Evolutionary conservation across 345 rosid species (phyloP).

Genomic region (Psidium friedrichsthalianum): DNA sequence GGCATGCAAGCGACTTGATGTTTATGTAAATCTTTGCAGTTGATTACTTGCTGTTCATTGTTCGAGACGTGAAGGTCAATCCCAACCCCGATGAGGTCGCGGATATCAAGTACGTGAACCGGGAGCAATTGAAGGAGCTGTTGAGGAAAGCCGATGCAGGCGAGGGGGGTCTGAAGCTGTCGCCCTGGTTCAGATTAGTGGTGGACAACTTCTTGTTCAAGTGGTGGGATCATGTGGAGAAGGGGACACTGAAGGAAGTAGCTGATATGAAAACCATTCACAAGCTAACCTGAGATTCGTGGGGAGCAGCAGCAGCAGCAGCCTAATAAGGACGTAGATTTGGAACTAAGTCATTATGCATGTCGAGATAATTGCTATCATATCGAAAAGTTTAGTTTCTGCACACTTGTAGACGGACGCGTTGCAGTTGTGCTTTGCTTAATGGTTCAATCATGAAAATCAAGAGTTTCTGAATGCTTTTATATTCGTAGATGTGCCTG

Average conservation of each 20-base stretch:
- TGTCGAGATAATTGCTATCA: not conserved
- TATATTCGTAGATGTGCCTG: no score
- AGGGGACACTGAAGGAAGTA: slow-evolving; percentile 58
- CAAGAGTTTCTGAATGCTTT: no score
- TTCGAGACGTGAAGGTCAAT: slow-evolving; percentile 51
- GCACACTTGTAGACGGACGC: no score
- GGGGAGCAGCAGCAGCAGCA: not conserved
- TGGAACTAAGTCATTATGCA: not conserved
- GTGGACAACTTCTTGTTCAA: slow-evolving; percentile 88
- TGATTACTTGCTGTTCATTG: slow-evolving; percentile 78
- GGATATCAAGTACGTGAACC: slow-evolving; percentile 63
- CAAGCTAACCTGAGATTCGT: slow-evolving; percentile 29
- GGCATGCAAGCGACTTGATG: not conserved
- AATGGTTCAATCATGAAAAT: no score
- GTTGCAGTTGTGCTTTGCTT: no score
- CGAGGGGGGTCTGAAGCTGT: slow-evolving; percentile 70
- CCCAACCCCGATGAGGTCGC: slow-evolving; percentile 96
- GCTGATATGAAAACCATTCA: slow-evolving; percentile 69
- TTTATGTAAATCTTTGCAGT: slow-evolving; percentile 31
- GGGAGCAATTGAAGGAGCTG: slow-evolving; percentile 72
- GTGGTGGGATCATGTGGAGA: slow-evolving; percentile 94
- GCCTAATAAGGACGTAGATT: not conserved
- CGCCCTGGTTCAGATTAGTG: slow-evolving; percentile 93
- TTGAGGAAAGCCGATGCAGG: slow-evolving; percentile 83
- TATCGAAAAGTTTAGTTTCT: not conserved